phyloP scores from a whole-genome alignment of 257 asterid species.

The Apocynum venetum region DNA sequence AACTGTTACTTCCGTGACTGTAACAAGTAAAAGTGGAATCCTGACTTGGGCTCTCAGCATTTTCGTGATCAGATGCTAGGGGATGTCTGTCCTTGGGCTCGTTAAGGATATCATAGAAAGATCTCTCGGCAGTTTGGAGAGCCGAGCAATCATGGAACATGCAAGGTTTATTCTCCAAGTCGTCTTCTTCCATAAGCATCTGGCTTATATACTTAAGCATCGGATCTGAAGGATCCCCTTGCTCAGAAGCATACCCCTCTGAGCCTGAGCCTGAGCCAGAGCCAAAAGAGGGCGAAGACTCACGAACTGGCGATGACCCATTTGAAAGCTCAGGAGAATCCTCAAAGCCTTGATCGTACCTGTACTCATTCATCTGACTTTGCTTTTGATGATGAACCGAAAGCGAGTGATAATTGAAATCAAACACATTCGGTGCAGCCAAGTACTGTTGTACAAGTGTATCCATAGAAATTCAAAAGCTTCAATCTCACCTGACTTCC shows the following conservation, averaged over 20 bases:
- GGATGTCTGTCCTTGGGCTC: slow-evolving; percentile 15
- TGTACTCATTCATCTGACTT: not conserved
- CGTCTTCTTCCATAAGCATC: slow-evolving; percentile 75
- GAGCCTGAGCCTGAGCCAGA: slow-evolving; percentile 5
- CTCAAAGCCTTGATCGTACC: slow-evolving; percentile 3
- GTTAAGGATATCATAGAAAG: slow-evolving; percentile 33
- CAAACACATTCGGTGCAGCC: slow-evolving; percentile 5
- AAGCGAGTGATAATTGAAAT: not conserved
- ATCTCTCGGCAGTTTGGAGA: slow-evolving; percentile 69
- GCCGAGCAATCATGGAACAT: slow-evolving; percentile 59
- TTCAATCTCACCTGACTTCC: not conserved
- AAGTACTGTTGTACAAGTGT: slow-evolving; percentile 8
- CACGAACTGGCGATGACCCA: slow-evolving; percentile 3
- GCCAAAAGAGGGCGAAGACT: not conserved
- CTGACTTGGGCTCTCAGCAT: slow-evolving; percentile 9
- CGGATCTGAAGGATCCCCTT: slow-evolving; percentile 52
- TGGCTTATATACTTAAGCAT: slow-evolving; percentile 49
- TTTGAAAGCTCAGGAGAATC: slow-evolving; percentile 8
- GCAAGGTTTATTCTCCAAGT: slow-evolving; percentile 41
- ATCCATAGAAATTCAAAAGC: slow-evolving; percentile 4
- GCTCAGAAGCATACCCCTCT: slow-evolving; percentile 21
- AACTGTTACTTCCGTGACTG: slow-evolving; percentile 7
- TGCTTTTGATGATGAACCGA: not conserved
- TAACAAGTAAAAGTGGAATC: slow-evolving; percentile 3
- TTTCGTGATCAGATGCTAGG: not conserved